Conservation (phyloP, 2,329 filamentous ascomycete genomes). For the Xylariales sp. region DNA sequence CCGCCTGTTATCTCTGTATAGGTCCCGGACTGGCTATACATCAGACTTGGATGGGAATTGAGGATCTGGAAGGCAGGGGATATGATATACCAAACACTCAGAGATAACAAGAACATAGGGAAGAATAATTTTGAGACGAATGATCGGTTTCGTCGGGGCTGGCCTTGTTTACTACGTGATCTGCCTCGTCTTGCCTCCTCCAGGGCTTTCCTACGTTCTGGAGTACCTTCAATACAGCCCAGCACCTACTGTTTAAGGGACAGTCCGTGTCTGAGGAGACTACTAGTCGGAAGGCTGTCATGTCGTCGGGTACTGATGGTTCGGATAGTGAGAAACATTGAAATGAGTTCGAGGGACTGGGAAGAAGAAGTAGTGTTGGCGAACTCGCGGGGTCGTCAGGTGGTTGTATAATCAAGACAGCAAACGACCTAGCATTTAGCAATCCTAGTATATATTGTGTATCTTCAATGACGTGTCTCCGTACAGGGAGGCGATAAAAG, state of each 20-base stretch:
- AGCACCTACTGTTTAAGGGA: slow-evolving; percentile 1
- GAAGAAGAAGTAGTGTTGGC: background rate
- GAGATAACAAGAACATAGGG: too few species aligned
- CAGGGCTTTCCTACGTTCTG: slow-evolving; percentile 8
- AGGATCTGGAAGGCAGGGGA: slow-evolving; percentile 5
- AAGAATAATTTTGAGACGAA: too few species aligned
- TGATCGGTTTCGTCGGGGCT: slow-evolving; percentile 7
- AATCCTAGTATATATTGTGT: too few species aligned
- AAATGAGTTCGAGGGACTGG: background rate
- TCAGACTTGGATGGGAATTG: too few species aligned
- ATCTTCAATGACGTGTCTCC: too few species aligned
- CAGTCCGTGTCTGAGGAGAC: background rate
- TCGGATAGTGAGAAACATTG: background rate
- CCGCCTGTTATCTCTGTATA: background rate
- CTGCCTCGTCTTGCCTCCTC: slow-evolving; percentile 9
- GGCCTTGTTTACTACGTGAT: slow-evolving; percentile 11
- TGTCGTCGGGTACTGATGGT: background rate
- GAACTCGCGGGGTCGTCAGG: background rate
- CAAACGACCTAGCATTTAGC: too few species aligned
- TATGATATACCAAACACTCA: too few species aligned
- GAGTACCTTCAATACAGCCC: slow-evolving; percentile 3
- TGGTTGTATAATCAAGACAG: too few species aligned
- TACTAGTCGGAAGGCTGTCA: background rate
- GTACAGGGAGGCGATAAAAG: too few species aligned
- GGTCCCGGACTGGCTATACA: too few species aligned